phyloP scores from a whole-genome alignment of 2,329 filamentous ascomycete genomes.

The Colletotrichum spinosum region DNA sequence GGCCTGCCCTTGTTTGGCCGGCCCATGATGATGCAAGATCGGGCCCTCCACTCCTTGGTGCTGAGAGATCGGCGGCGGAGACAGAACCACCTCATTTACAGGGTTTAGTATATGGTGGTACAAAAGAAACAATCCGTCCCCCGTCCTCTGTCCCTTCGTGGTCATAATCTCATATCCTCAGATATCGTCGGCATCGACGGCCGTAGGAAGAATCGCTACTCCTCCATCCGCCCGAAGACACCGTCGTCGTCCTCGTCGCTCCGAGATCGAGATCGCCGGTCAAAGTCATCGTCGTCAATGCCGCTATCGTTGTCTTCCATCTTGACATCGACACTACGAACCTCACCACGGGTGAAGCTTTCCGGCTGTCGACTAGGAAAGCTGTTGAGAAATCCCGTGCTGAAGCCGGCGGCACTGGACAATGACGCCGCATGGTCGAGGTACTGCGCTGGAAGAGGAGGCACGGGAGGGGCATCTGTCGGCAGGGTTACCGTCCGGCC shows the following conservation, averaged over 20 bases:
- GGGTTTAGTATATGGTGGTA: constrained; percentile 55
- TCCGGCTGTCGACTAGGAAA: constrained; percentile 71
- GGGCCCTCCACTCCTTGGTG: constrained; percentile 75
- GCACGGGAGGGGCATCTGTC: constrained; percentile 85
- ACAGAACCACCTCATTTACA: constrained; percentile 65
- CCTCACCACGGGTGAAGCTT: constrained; percentile 72
- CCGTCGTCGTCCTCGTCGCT: constrained; percentile 94
- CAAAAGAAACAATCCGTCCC: constrained; percentile 59
- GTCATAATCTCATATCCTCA: constrained; percentile 38
- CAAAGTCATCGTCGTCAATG: constrained; percentile 75
- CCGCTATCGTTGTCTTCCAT: constrained; percentile 75
- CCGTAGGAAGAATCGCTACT: constrained; percentile 59
- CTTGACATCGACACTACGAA: constrained; percentile 70
- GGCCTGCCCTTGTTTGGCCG: constrained; percentile 4
- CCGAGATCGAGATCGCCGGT: constrained; percentile 69
- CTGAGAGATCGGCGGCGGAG: constrained; percentile 73
- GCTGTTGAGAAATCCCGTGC: constrained; percentile 70
- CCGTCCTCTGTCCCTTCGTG: constrained; percentile 38
- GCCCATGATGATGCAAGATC: constrained; percentile 41
- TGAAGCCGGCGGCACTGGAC: constrained; percentile 51
- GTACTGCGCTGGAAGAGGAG: constrained; percentile 85
- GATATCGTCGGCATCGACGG: constrained; percentile 36
- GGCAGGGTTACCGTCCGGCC: constrained; percentile 73
- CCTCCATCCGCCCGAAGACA: constrained; percentile 97
- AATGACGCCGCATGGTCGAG: constrained; percentile 70